Evolutionary conservation across 495 filamentous ascomycete genomes (phyloP), one percentile per base, ranked within the genome.

Genomic region (Penicillium simplicissimum): DNA sequence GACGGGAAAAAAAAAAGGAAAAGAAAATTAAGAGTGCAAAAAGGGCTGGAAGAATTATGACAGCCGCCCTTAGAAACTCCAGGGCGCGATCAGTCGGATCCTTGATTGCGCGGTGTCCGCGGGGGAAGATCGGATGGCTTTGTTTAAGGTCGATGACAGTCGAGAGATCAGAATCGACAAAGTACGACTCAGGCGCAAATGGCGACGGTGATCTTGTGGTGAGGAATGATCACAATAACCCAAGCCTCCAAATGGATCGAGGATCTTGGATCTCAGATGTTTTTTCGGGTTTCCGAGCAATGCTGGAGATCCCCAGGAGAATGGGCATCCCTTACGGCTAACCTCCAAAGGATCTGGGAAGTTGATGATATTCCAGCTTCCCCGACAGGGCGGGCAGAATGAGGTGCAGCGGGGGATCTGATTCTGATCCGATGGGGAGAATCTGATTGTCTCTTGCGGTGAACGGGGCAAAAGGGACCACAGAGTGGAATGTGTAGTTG

Each of bases 381-480:
- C 56, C 56, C 47, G 31, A 57, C 59, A 68, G 55, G 59, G 59
- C 66, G 61, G 52, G 34, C 55, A 8, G 55, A 59, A 61, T 37
- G 19, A 45, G 49, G 14, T 59, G 52, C 52, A 56, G 62, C 62
- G 62, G 57, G 55, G 28, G 28, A 31, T 31, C 28, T 31, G 28
- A 31, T 31, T 31, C 6, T 31, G 28, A 31, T 31, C 28, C 28
- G 28, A 31, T 31, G 28, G 28, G 23, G 28, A 31, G 28, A 31
- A 62, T 60, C 57, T 48, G 34, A 38, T 14, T 38, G 25, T 52
- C 14, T 43, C 47, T 52, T 28, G 51, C 57, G 58, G 38, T 35
- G 49, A 49, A 28, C 11, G 21, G 15, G 23, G 28, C 6, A 6
- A 31, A 4, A 31, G 28, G 23, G 23, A 25, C 23, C 3, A 25